These are phyloP conservation scores for Microbotryum violaceum DNA, from an alignment of 1,284 basidiomycete species.

Conservation along the genomic window DNA sequence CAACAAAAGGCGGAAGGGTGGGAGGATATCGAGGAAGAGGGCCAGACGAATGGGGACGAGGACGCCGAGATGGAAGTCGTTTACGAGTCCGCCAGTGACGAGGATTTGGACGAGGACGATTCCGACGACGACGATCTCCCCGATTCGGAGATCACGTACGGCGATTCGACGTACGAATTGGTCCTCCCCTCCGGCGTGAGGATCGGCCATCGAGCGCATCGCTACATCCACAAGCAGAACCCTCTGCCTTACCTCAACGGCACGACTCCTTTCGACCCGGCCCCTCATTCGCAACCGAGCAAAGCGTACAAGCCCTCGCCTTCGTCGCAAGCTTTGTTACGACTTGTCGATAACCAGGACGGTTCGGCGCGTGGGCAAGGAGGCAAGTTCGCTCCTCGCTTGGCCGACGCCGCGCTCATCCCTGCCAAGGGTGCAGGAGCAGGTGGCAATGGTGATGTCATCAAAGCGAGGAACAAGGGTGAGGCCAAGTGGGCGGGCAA, in stretches of 20 bases:
- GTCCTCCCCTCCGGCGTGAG: conserved; percentile 86
- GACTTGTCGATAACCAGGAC: conserved; percentile 5
- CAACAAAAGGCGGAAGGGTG: conserved; percentile 40
- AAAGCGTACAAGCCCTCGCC: conserved; percentile 20
- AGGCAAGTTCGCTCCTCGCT: conserved; percentile 15
- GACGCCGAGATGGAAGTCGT: conserved; percentile 45
- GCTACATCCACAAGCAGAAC: conserved; percentile 80
- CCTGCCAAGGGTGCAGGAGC: conserved; percentile 78
- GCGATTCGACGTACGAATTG: conserved; percentile 65
- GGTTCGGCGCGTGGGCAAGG: neutral
- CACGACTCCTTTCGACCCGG: conserved; percentile 23
- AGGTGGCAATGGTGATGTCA: conserved; percentile 67
- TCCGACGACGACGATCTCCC: conserved; percentile 28
- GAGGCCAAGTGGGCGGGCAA: conserved; percentile 88
- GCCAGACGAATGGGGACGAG: conserved; percentile 27
- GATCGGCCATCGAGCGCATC: conserved; percentile 83
- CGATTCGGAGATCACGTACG: conserved; percentile 32
- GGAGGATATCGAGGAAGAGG: conserved; percentile 48
- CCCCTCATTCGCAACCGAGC: conserved; percentile 20
- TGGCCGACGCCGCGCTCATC: conserved; percentile 48
- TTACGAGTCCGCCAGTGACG: conserved; percentile 40
- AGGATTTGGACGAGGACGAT: conserved; percentile 45
- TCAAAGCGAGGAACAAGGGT: conserved; percentile 86
- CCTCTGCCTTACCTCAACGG: conserved; percentile 44
- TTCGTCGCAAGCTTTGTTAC: conserved; percentile 24